Conservation (phyloP, 495 filamentous ascomycete genomes). For the Penicillium arizonense region DNA sequence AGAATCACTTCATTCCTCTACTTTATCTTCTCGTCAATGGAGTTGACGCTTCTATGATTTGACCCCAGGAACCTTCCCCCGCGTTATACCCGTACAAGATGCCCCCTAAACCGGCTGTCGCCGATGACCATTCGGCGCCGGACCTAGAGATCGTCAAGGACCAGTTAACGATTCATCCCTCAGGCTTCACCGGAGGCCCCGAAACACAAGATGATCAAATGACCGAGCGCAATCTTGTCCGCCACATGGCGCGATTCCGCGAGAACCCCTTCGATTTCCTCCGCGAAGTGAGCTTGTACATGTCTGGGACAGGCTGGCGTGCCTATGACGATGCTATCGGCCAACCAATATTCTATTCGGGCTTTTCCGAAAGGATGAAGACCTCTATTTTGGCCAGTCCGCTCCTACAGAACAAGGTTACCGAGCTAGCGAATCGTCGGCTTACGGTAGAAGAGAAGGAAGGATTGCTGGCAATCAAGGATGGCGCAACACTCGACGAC, state of each 20-base stretch:
- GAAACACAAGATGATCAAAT: conserved; percentile 38
- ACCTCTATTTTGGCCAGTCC: conserved; percentile 67
- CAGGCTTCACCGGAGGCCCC: conserved; percentile 57
- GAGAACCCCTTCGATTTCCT: conserved; percentile 75
- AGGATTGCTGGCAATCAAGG: conserved; percentile 58
- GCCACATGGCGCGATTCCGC: conserved; percentile 79
- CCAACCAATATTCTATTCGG: conserved; percentile 88
- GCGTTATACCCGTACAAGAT: conserved; percentile 19
- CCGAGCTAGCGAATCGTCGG: conserved; percentile 71
- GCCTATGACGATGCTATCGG: conserved; percentile 88
- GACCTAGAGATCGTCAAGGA: conserved; percentile 81
- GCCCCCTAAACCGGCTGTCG: conserved; percentile 33
- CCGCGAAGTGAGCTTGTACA: conserved; percentile 85
- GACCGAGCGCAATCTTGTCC: conserved; percentile 72
- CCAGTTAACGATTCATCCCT: conserved; percentile 75
- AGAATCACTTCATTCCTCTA: background rate
- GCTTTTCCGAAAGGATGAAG: conserved; percentile 91
- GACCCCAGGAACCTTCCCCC: conserved; percentile 2
- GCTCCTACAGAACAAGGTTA: conserved; percentile 70
- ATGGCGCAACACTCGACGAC: conserved; percentile 39
- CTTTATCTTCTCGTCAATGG: background rate
- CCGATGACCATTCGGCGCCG: conserved; percentile 56
- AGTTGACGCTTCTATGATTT: conserved; percentile 5
- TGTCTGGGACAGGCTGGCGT: conserved; percentile 89
- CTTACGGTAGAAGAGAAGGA: conserved; percentile 72